Conservation (phyloP, 176 grass and related monocot species). For the Secale cereale region DNA sequence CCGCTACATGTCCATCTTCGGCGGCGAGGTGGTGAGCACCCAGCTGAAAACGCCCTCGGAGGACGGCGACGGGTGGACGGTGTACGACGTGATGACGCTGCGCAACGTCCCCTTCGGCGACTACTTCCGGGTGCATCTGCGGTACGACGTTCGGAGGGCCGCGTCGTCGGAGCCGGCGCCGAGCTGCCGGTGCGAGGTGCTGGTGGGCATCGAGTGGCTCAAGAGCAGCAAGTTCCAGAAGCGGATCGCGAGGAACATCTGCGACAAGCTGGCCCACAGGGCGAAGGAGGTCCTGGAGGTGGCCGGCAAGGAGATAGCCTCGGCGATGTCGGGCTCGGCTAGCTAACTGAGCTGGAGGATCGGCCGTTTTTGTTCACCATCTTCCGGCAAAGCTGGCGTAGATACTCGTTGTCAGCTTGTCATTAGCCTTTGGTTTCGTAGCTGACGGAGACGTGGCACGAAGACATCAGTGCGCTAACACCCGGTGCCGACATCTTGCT, state of each 20-base stretch:
- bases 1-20: conserved; percentile 72
- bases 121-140: conserved; percentile 71
- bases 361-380: neutral
- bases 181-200: conserved; percentile 52
- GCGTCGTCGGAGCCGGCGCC: neutral
- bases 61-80: conserved; percentile 57
- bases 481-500: neutral
- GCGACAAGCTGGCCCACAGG: conserved; percentile 68
- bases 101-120: conserved; percentile 77
- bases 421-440: neutral
- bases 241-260: conserved; percentile 61
- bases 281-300: conserved; percentile 74
- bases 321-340: conserved; percentile 6
- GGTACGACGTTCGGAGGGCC: conserved; percentile 35
- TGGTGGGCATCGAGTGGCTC: conserved; percentile 72
- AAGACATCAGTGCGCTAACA: neutral
- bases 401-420: neutral
- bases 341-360: neutral
- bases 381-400: neutral
- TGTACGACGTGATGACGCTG: conserved; percentile 63
- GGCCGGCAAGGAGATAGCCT: conserved; percentile 55
- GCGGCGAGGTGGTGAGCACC: conserved; percentile 70
- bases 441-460: neutral
- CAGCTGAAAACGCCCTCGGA: conserved; percentile 52
- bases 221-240: conserved; percentile 71